These are phyloP conservation scores for Candida methanosorbosa DNA, from an alignment of 805 yeast species.

Conservation along the genomic window DNA sequence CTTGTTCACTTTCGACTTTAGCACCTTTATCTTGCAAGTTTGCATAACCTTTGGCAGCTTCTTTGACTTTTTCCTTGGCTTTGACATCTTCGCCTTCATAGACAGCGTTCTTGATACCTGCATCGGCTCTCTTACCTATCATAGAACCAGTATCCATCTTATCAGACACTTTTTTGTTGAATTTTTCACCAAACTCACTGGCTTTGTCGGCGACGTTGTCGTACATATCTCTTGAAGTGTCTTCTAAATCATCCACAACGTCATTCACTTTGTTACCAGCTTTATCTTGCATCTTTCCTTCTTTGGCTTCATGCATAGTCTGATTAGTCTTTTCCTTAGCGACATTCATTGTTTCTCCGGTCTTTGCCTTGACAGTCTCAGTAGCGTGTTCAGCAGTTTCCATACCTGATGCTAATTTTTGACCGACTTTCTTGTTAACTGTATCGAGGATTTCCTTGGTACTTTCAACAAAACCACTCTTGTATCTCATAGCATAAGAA, in stretches of 20 bases:
- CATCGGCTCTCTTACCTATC: not conserved
- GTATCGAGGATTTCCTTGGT: constrained; percentile 15
- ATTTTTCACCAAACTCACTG: constrained; percentile 4
- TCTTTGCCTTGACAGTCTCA: constrained; percentile 6
- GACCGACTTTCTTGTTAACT: constrained; percentile 27
- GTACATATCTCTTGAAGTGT: not conserved
- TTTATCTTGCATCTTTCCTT: constrained; percentile 4
- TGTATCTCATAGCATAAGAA: not conserved
- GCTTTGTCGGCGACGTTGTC: constrained; percentile 6
- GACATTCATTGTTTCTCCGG: not conserved
- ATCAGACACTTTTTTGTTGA: constrained; percentile 5
- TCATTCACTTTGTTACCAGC: constrained; percentile 9
- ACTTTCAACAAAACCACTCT: constrained; percentile 6
- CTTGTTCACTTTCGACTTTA: constrained; percentile 33
- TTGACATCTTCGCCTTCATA: not conserved
- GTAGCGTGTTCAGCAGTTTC: constrained; percentile 30
- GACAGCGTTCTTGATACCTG: not conserved
- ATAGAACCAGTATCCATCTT: not conserved
- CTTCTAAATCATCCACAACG: constrained; percentile 1
- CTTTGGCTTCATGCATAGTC: no score
- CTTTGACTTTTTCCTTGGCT: not conserved
- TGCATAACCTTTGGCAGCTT: constrained; percentile 23
- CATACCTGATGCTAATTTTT: constrained; percentile 30
- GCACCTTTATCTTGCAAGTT: constrained; percentile 35
- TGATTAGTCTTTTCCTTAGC: constrained; percentile 1